phyloP scores from a whole-genome alignment of 805 yeast species.

The Brettanomyces nanus region DNA sequence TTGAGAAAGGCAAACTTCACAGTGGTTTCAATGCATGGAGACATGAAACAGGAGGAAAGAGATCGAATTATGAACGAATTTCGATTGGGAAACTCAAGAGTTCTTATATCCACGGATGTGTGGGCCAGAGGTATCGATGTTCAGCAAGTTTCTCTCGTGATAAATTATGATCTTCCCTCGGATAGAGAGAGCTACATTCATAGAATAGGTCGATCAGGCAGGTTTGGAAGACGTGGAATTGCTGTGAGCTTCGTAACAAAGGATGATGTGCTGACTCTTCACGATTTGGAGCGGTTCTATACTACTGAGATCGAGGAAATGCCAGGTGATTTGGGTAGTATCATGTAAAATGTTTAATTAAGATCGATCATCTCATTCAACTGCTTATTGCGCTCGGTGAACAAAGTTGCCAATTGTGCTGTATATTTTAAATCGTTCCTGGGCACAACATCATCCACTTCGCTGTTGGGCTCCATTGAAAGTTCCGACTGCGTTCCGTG shows the following conservation, averaged over 20 bases:
- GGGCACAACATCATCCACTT: conserved; percentile 13
- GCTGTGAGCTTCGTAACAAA: conserved; percentile 90
- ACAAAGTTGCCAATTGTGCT: conserved; percentile 14
- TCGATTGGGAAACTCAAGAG: conserved; percentile 89
- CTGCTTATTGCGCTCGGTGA: conserved; percentile 17
- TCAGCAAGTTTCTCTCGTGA: conserved; percentile 92
- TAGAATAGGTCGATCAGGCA: conserved; percentile 97
- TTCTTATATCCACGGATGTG: conserved; percentile 86
- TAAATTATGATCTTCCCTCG: conserved; percentile 87
- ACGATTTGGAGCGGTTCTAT: conserved; percentile 86
- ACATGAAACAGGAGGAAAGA: conserved; percentile 89
- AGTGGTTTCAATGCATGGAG: conserved; percentile 93
- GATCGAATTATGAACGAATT: conserved; percentile 93
- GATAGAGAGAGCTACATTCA: conserved; percentile 92
- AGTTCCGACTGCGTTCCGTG: conserved; percentile 19
- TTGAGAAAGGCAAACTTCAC: conserved; percentile 77
- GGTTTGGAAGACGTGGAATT: conserved; percentile 98
- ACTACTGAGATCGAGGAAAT: conserved; percentile 85
- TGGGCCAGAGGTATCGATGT: conserved; percentile 98
- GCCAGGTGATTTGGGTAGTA: conserved; percentile 44
- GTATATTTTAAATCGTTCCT: conserved; percentile 17
- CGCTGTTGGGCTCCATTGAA: conserved; percentile 11
- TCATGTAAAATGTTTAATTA: background rate
- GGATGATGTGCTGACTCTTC: conserved; percentile 64
- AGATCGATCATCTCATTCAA: conserved; percentile 2